Base-by-base conservation (phyloP, 345 rosid species). In the Arabidopsis arenosa region DNA sequence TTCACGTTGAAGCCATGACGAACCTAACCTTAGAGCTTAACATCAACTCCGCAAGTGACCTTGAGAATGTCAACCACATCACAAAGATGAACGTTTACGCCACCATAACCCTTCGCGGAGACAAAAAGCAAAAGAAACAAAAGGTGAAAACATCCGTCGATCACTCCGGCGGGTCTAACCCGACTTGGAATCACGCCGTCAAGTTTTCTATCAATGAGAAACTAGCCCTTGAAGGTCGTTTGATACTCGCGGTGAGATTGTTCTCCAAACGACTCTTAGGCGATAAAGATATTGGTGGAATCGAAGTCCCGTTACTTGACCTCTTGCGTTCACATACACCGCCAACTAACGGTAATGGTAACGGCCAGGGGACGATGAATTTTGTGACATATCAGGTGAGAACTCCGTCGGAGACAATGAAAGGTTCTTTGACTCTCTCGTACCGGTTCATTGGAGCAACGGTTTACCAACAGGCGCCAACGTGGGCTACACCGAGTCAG, bases 71-170 rank as follows among this genome's bases (percentile, higher is more conserved):
- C 30, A 88, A 90, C 43, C 72, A 81, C 45, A 48, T 92, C 76
- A 65, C 86, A 55, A 88, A 86, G 70, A 92, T 90, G 97, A 87
- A 87, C 36, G 92, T 85, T 3, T 90, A 88, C 82, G 86, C 78
- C 39, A 78, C 83, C 70, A 81, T 83, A 71, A 83, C 85, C 3
- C 66, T 92, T 81, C 11, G 55, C 36, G 88, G 96, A 18, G 88
- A 80, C 68, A 52, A 60, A 54, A 18, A 56, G 5, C 47, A 10
- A 33, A 54, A 66, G 21, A 77, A 74, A 48, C 84, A 84, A 65
- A 84, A 73, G 70, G 18, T 13, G 13, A 88, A 80, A 47, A 81
- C 92, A 10, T 75, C 73, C 0, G 83, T 85, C 0, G 76, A 87
- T 71, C 82, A 48, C 10, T 70, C 64, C 8, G 83, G 92, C 4